Base-by-base conservation (phyloP, 148 eudicot species). In the Mesembryanthemum crystallinum region DNA sequence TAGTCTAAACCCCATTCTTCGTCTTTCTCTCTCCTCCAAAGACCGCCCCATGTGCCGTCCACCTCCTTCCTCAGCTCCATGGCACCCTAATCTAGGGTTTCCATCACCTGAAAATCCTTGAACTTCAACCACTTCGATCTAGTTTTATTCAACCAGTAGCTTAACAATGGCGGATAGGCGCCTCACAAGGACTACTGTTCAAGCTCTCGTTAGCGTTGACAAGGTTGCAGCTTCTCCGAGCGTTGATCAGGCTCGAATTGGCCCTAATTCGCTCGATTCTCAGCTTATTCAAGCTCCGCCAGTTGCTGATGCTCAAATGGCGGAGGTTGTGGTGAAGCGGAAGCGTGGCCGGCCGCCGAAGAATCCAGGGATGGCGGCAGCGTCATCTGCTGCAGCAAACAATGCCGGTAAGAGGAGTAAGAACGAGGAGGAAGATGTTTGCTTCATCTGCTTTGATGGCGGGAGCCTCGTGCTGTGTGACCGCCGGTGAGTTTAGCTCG, bases 361-460 rank as follows among this genome's bases (percentile, higher is more conserved):
- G 64, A 83, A 79, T 25, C 82, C 58, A 35, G 79, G 82, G 12
- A 77, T 76, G 21, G 51, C 85, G 62, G 60, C 75, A 54, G 72
- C 86, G 14, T 79, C 77, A 1, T 29, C 72, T 32, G 39, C 73
- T 43, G 76, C 76, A 47, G 52, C 13, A 3, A 82, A 39, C 20
- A 20, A 17, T 64, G 51, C 30, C 1, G 24, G n/a, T 30, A 69
- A 85, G 76, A 82, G 80, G 87, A 78, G 45, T 71, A 77, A 61
- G 76, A 84, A 82, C 73, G 92, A 85, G 59, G 96, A 89, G 15
- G 98, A 93, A 47, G 98, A 93, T 85, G 98, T 93, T 17, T 93
- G 98, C 72, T 93, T 93, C 59, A 93, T 93, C 27, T 93, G 98
- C 78, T 93, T 93, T 32, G 98, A 93, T 78, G 98, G 98, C 4